Evolutionary conservation across 495 filamentous ascomycete genomes (phyloP).

Genomic region (Margaritispora aquatica): DNA sequence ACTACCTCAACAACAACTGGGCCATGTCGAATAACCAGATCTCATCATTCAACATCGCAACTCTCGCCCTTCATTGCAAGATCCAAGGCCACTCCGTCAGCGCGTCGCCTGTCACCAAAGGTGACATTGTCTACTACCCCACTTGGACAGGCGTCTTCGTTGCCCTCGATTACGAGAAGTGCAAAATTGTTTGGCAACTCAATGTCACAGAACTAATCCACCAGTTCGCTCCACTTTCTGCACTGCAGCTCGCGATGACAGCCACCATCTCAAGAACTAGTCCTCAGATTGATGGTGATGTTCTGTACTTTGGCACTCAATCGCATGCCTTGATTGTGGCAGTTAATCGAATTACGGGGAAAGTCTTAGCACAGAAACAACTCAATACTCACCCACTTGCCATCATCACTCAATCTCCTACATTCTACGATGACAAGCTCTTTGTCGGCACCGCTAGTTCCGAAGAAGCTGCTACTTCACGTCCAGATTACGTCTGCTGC

Average conservation of each 20-base stretch:
- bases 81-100: slow-evolving; percentile 21
- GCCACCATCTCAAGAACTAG: slow-evolving; percentile 24
- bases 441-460: slow-evolving; percentile 30
- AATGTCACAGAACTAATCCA: slow-evolving; percentile 27
- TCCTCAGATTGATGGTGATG: slow-evolving; percentile 26
- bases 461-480: slow-evolving; percentile 22
- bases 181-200: slow-evolving; percentile 27
- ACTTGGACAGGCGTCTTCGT: slow-evolving; percentile 32
- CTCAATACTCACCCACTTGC: slow-evolving; percentile 29
- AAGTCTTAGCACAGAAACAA: slow-evolving; percentile 22
- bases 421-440: slow-evolving; percentile 24
- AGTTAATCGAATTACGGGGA: slow-evolving; percentile 23
- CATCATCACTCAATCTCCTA: slow-evolving; percentile 26
- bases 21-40: slow-evolving; percentile 19
- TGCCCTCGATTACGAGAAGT: slow-evolving; percentile 30
- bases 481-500: slow-evolving; percentile 30
- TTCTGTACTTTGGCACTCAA: slow-evolving; percentile 31
- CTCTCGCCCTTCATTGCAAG: slow-evolving; percentile 17
- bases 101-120: slow-evolving; percentile 25
- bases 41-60: slow-evolving; percentile 15
- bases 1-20: slow-evolving; percentile 27
- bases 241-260: slow-evolving; percentile 2
- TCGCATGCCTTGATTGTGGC: slow-evolving; percentile 30
- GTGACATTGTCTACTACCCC: slow-evolving; percentile 29
- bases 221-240: slow-evolving; percentile 15